Percentiles rank a stretch among this genome's conserved stretches.
These are phyloP conservation scores for Podospora pseudoanserina DNA, from an alignment of 495 filamentous ascomycete species.

Conservation along the genomic window DNA sequence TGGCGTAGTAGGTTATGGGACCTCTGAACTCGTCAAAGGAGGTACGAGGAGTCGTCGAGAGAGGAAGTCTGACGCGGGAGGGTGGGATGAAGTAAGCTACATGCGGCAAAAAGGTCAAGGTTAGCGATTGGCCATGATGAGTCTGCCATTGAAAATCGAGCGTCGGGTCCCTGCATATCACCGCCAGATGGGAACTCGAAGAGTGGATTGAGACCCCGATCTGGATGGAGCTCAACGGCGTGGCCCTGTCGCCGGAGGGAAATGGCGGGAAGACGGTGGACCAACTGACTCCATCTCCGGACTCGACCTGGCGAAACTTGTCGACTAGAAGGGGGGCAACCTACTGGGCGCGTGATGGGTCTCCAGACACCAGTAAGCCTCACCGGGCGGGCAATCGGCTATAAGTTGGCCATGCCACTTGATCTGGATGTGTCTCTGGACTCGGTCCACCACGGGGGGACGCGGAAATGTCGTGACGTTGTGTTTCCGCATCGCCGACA, in stretches of 20 bases:
- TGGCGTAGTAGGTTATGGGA: conserved; percentile 49
- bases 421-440: conserved; percentile 48
- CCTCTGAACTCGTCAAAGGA: conserved; percentile 59
- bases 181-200: background rate
- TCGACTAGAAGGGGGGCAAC: conserved; percentile 12
- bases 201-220: background rate
- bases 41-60: conserved; percentile 40
- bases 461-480: conserved; percentile 57
- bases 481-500: conserved; percentile 46
- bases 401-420: conserved; percentile 51
- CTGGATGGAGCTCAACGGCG: background rate
- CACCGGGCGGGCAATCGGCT: conserved; percentile 48
- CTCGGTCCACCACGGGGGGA: conserved; percentile 52
- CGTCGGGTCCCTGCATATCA: background rate
- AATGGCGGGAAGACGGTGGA: background rate
- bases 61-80: conserved; percentile 39
- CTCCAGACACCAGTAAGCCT: conserved; percentile 58
- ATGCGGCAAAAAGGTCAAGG: background rate
- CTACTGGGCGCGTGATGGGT: conserved; percentile 55
- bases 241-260: conserved; percentile 11
- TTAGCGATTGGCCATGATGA: background rate
- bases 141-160: background rate
- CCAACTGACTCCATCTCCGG: background rate
- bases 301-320: background rate
- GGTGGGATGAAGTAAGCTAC: conserved; percentile 52